Percentiles rank a stretch among this genome's conserved stretches.
These are phyloP conservation scores for Colletotrichum destructivum DNA, from an alignment of 2,329 filamentous ascomycete species.

Conservation along the genomic window DNA sequence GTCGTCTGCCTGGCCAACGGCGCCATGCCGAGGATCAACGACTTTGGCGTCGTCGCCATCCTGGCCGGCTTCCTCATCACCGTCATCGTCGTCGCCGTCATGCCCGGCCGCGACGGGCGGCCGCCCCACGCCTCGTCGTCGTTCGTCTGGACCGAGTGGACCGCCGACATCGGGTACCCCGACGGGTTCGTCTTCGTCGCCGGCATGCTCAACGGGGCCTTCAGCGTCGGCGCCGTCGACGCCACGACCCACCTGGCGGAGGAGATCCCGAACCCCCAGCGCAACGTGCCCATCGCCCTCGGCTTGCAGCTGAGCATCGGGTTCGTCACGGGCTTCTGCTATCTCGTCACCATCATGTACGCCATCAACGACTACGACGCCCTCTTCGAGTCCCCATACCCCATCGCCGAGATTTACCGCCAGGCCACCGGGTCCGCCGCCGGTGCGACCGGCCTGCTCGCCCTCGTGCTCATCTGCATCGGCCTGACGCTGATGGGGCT, in stretches of 20 bases:
- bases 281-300: slow-evolving; percentile 69
- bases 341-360: slow-evolving; percentile 70
- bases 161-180: slow-evolving; percentile 56
- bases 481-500: slow-evolving; percentile 53
- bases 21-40: slow-evolving; percentile 66
- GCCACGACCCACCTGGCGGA: slow-evolving; percentile 76
- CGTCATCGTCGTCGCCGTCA: slow-evolving; percentile 68
- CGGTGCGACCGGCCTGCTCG: slow-evolving; percentile 66
- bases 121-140: slow-evolving; percentile 51
- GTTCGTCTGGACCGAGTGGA: slow-evolving; percentile 60
- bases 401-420: slow-evolving; percentile 76
- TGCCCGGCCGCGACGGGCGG: slow-evolving; percentile 56
- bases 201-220: slow-evolving; percentile 75
- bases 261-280: slow-evolving; percentile 69
- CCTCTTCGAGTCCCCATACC: slow-evolving; percentile 66
- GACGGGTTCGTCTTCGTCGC: slow-evolving; percentile 59
- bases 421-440: slow-evolving; percentile 68
- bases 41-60: slow-evolving; percentile 68
- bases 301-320: slow-evolving; percentile 65
- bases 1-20: slow-evolving; percentile 69
- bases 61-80: slow-evolving; percentile 69
- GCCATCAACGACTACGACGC: slow-evolving; percentile 70
- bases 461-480: slow-evolving; percentile 57
- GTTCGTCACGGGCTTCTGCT: slow-evolving; percentile 67
- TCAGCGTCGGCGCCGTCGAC: slow-evolving; percentile 77